phyloP scores from a whole-genome alignment of 2,329 filamentous ascomycete genomes.

The Parastagonospora avenae region DNA sequence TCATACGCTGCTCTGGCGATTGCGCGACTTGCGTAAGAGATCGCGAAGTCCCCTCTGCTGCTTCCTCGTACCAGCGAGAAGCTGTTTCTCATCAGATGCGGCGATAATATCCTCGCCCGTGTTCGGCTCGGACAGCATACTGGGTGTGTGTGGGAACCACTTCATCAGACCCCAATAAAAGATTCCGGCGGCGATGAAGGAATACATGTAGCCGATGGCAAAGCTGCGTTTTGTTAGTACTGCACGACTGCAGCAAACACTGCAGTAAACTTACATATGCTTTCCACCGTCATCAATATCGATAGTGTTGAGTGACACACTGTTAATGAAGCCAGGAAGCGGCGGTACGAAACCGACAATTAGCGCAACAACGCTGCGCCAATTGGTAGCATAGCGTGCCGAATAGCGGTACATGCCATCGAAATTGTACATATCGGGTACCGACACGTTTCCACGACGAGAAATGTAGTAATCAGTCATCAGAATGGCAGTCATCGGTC shows the following conservation, averaged over 20 bases:
- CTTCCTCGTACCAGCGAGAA: conserved; percentile 8
- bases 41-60: conserved; percentile 7
- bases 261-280: conserved; percentile 23
- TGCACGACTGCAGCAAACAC: not conserved
- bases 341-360: conserved; percentile 29
- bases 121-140: conserved; percentile 80
- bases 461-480: conserved; percentile 32
- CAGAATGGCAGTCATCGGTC: conserved; percentile 30
- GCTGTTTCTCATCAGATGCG: conserved; percentile 37
- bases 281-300: conserved; percentile 24
- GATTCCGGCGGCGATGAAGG: conserved; percentile 40
- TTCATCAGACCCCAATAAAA: conserved; percentile 43
- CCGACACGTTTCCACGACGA: conserved; percentile 26
- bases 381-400: conserved; percentile 25
- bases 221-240: conserved; percentile 19
- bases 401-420: conserved; percentile 35
- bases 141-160: conserved; percentile 68
- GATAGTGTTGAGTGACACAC: conserved; percentile 19
- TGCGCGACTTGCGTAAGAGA: not conserved
- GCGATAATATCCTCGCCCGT: conserved; percentile 64
- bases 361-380: conserved; percentile 30
- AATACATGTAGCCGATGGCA: conserved; percentile 46
- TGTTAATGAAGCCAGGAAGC: conserved; percentile 31
- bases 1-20: not conserved
- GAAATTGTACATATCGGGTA: conserved; percentile 31